Evolutionary conservation across 139 green algal species (phyloP).

Genomic region (Microglena sp.): DNA sequence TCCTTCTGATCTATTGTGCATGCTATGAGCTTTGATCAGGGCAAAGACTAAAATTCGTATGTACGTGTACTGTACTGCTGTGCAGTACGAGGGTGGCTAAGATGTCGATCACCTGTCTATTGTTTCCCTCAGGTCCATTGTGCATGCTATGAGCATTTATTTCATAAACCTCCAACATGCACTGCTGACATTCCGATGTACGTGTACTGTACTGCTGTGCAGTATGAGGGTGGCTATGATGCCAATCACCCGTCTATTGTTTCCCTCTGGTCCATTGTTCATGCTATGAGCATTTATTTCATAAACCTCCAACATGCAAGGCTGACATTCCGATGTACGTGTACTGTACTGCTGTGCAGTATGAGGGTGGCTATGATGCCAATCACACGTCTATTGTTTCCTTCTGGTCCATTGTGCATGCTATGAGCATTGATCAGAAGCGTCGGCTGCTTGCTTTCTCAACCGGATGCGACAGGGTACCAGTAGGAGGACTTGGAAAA

Average conservation of each 20-base stretch:
- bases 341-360: not conserved
- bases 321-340: no score
- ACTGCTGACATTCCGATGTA: no score
- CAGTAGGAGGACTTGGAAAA: constrained; percentile 33
- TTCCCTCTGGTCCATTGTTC: constrained; percentile 12
- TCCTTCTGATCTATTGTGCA: not conserved
- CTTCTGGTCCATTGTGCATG: constrained; percentile 16
- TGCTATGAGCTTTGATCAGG: no score
- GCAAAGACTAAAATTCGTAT: no score
- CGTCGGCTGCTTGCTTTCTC: constrained; percentile 35
- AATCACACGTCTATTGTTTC: constrained; percentile 7
- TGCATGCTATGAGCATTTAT: no score
- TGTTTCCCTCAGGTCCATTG: not conserved
- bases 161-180: no score
- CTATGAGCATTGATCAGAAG: constrained; percentile 24
- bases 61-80: no score
- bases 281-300: constrained; percentile 19
- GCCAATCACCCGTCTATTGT: constrained; percentile 6
- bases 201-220: no score
- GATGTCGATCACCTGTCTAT: not conserved
- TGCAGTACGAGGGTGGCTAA: not conserved
- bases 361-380: constrained; percentile 22
- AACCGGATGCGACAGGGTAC: constrained; percentile 41
- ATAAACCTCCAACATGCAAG: no score
- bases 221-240: constrained; percentile 28